Evolutionary conservation across 1,284 basidiomycete genomes (phyloP).

Genomic region (Xerocomus amazonicus): DNA sequence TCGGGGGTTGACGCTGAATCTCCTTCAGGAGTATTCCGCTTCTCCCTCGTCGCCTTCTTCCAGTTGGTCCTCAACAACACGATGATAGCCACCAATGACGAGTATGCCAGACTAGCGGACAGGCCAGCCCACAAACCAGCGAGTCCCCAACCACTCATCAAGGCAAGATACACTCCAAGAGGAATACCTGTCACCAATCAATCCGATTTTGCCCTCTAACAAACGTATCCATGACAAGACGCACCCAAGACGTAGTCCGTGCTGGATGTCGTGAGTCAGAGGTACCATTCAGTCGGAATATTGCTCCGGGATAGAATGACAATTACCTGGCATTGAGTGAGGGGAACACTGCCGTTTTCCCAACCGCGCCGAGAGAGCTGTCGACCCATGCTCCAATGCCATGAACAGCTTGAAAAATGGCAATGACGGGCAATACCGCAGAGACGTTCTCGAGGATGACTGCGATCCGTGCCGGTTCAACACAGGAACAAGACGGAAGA

Average conservation of each 20-base stretch:
- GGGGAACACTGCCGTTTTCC: conserved; percentile 27
- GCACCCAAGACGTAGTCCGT: conserved; percentile 23
- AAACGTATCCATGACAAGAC: conserved; percentile 1
- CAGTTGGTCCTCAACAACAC: conserved; percentile 21
- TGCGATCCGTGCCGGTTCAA: neutral
- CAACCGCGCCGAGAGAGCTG: conserved; percentile 18
- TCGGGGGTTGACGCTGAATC: neutral
- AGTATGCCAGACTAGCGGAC: conserved; percentile 21
- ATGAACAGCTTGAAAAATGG: conserved; percentile 22
- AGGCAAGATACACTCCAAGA: conserved; percentile 28
- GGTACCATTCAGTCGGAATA: neutral
- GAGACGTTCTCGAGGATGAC: conserved; percentile 20
- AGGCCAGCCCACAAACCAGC: conserved; percentile 26
- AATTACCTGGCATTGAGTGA: conserved; percentile 25
- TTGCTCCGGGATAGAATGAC: neutral
- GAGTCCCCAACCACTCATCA: conserved; percentile 25
- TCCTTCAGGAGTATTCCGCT: neutral
- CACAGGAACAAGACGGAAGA: neutral
- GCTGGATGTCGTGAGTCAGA: conserved; percentile 11
- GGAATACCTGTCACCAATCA: conserved; percentile 21
- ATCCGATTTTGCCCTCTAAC: too few relatives aligned
- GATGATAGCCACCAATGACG: conserved; percentile 17
- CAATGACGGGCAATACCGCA: conserved; percentile 21
- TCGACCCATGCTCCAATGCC: conserved; percentile 27
- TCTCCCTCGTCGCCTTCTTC: conserved; percentile 5